phyloP scores from a whole-genome alignment of 257 asterid genomes.

The Fraxinus cuspidata region DNA sequence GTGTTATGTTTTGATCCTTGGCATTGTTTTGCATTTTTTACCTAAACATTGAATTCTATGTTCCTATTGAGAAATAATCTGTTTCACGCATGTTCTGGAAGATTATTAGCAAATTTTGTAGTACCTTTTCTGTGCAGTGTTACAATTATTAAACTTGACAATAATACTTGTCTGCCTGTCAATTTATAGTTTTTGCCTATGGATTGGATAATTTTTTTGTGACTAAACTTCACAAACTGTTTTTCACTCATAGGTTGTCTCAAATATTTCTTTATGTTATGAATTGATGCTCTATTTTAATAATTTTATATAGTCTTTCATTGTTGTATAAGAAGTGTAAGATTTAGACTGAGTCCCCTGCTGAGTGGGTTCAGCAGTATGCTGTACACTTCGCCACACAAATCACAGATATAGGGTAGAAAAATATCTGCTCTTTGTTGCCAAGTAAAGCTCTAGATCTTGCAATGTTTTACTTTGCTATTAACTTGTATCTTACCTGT shows the following conservation, averaged over 20 bases:
- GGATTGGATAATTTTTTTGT: background rate
- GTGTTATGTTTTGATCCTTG: background rate
- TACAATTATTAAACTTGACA: background rate
- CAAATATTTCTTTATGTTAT: background rate
- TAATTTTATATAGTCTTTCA: background rate
- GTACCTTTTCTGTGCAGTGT: background rate
- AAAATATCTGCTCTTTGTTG: background rate
- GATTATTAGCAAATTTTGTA: background rate
- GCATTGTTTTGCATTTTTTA: conserved; percentile 7
- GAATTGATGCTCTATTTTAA: background rate
- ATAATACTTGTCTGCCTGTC: background rate
- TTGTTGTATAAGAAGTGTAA: background rate
- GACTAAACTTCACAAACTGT: background rate
- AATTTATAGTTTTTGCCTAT: background rate
- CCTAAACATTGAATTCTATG: background rate
- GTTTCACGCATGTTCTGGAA: background rate
- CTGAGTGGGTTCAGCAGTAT: background rate
- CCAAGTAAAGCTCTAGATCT: background rate
- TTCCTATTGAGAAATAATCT: background rate
- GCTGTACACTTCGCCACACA: background rate
- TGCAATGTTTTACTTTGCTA: background rate
- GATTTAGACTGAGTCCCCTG: background rate
- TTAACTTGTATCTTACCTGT: background rate
- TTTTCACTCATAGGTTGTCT: background rate
- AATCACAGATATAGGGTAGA: background rate